A percentile compares a stretch with the other conserved stretches of the same genome.
phyloP scores from a whole-genome alignment of 345 rosid species.

The Gossypioides kirkii region DNA sequence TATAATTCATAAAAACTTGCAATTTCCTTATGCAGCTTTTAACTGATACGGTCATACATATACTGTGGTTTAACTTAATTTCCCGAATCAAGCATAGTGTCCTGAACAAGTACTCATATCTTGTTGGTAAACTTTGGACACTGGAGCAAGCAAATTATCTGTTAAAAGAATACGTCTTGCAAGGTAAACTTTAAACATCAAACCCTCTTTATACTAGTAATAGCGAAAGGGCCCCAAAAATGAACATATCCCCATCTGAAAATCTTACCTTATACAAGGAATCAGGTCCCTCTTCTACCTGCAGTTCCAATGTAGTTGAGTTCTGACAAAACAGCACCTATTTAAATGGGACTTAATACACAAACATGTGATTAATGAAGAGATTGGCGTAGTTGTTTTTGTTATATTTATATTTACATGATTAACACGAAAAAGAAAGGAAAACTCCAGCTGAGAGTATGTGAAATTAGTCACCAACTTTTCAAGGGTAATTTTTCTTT shows the following conservation, averaged over 20 bases:
- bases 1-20: background rate
- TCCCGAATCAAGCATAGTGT: slow-evolving; percentile 35
- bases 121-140: slow-evolving; percentile 26
- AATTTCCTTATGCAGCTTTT: slow-evolving; percentile 32
- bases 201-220: slow-evolving; percentile 30
- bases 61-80: slow-evolving; percentile 20
- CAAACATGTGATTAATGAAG: background rate
- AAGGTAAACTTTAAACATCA: slow-evolving; percentile 39
- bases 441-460: too few species aligned
- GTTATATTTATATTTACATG: background rate
- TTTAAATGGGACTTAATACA: background rate
- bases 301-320: slow-evolving; percentile 16
- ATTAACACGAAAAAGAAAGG: background rate
- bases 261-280: slow-evolving; percentile 38
- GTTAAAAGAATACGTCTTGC: slow-evolving; percentile 16
- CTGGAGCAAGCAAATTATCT: slow-evolving; percentile 26
- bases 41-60: slow-evolving; percentile 14
- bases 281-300: slow-evolving; percentile 37
- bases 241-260: slow-evolving; percentile 19
- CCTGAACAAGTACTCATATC: slow-evolving; percentile 9
- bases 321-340: background rate
- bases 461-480: too few species aligned
- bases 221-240: slow-evolving; percentile 30
- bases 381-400: background rate
- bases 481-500: too few species aligned